A percentile compares a stretch with the other conserved stretches of the same genome.
phyloP scores from a whole-genome alignment of 495 filamentous ascomycete species.

The Coniosporium apollinis region DNA sequence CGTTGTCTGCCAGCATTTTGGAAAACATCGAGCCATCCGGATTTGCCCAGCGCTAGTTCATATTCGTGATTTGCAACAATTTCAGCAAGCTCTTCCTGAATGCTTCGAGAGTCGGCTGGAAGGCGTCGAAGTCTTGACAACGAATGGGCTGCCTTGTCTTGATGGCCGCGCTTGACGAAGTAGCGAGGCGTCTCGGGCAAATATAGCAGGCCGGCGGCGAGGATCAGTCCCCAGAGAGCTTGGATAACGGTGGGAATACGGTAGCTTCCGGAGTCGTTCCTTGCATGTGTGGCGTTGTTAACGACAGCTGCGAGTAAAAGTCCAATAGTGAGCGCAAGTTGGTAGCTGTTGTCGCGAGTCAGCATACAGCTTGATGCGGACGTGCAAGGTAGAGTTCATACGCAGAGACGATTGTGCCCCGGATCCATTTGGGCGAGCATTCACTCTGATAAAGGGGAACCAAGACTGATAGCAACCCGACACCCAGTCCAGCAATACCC shows the following conservation, averaged over 20 bases:
- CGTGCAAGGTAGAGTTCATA: too few species aligned
- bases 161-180: slow-evolving; percentile 22
- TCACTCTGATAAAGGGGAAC: slow-evolving; percentile 32
- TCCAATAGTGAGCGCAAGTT: slow-evolving; percentile 57
- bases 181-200: slow-evolving; percentile 33
- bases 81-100: slow-evolving; percentile 53
- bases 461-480: slow-evolving; percentile 31
- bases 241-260: slow-evolving; percentile 52
- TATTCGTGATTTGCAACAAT: slow-evolving; percentile 54
- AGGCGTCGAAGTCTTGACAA: slow-evolving; percentile 35
- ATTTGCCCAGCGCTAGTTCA: slow-evolving; percentile 27
- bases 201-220: slow-evolving; percentile 38
- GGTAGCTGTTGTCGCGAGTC: too few species aligned
- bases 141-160: slow-evolving; percentile 32
- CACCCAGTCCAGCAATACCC: slow-evolving; percentile 18
- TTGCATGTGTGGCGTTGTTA: slow-evolving; percentile 47
- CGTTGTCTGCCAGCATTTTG: neutral
- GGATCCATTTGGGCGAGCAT: too few species aligned
- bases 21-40: slow-evolving; percentile 33
- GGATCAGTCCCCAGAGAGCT: slow-evolving; percentile 48
- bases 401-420: too few species aligned
- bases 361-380: too few species aligned
- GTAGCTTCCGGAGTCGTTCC: slow-evolving; percentile 46
- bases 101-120: slow-evolving; percentile 40
- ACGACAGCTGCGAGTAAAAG: slow-evolving; percentile 57